Conservation (phyloP, 75 land plant species). For the Cupressus sempervirens region DNA sequence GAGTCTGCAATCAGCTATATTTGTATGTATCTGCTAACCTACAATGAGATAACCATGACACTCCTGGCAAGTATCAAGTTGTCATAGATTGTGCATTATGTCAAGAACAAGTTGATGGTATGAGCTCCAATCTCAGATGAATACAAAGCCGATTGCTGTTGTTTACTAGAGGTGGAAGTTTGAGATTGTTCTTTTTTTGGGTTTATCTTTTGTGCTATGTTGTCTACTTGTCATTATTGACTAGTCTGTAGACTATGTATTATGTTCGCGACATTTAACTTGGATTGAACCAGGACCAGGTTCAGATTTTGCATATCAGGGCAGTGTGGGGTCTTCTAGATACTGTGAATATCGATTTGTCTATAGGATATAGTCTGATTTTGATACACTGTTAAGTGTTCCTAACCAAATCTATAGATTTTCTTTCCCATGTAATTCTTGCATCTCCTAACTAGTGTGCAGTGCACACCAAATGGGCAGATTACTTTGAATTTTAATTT, state of each 20-base stretch:
- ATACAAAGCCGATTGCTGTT: conserved; percentile 6
- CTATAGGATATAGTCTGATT: conserved; percentile 9
- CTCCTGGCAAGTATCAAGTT: neutral
- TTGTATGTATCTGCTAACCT: conserved; percentile 6
- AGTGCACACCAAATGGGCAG: neutral
- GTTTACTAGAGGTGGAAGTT: conserved; percentile 1
- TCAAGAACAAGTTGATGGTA: neutral
- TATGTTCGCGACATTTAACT: conserved; percentile 1
- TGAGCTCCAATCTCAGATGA: conserved; percentile 6
- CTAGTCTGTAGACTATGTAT: conserved; percentile 9
- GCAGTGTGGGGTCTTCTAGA: conserved; percentile 4
- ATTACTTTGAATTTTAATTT: conserved; percentile 3
- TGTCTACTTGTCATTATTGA: conserved; percentile 10
- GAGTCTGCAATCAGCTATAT: conserved; percentile 1
- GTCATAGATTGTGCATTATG: neutral
- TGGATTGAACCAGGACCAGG: conserved; percentile 9
- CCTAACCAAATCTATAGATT: neutral
- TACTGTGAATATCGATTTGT: conserved; percentile 12
- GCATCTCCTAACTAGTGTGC: conserved; percentile 2
- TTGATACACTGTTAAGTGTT: neutral
- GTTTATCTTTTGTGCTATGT: conserved; percentile 6
- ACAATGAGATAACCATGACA: neutral
- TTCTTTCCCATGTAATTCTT: neutral
- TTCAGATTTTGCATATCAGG: conserved; percentile 11
- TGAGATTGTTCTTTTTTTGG: conserved; percentile 7